These are phyloP conservation scores for Arbutus unedo DNA, from an alignment of 148 eudicot genomes.

Conservation along the genomic window DNA sequence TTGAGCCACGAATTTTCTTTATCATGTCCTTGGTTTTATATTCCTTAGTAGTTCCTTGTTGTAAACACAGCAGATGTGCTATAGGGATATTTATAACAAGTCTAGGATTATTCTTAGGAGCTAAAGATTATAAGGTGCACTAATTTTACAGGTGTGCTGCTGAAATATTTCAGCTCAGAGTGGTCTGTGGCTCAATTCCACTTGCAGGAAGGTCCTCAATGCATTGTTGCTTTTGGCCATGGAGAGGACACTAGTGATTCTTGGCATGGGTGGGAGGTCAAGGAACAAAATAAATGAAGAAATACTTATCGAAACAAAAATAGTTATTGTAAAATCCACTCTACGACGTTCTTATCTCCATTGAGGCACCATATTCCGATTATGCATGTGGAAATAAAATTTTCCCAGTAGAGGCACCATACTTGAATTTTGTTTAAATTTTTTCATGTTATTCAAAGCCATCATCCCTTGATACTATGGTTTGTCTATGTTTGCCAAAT, in stretches of 20 bases:
- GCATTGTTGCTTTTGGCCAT: conserved; percentile 54
- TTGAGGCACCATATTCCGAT: no score
- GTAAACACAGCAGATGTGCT: neutral
- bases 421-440: neutral
- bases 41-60: neutral
- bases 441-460: neutral
- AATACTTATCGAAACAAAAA: neutral
- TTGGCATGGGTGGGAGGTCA: conserved; percentile 81
- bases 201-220: conserved; percentile 51
- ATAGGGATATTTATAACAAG: neutral
- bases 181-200: conserved; percentile 70
- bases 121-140: conserved; percentile 8
- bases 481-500: neutral
- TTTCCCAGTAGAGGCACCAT: no score
- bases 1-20: neutral
- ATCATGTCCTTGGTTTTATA: neutral
- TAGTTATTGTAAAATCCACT: no score
- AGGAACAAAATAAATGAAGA: neutral
- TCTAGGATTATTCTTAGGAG: neutral
- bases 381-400: neutral
- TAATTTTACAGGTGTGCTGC: conserved; percentile 55
- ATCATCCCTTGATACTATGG: neutral
- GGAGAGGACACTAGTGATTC: conserved; percentile 56
- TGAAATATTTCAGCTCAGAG: conserved; percentile 63
- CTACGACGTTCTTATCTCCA: no score